phyloP scores from a whole-genome alignment of 2,329 filamentous ascomycete genomes.

The Uncinocarpus reesii region DNA sequence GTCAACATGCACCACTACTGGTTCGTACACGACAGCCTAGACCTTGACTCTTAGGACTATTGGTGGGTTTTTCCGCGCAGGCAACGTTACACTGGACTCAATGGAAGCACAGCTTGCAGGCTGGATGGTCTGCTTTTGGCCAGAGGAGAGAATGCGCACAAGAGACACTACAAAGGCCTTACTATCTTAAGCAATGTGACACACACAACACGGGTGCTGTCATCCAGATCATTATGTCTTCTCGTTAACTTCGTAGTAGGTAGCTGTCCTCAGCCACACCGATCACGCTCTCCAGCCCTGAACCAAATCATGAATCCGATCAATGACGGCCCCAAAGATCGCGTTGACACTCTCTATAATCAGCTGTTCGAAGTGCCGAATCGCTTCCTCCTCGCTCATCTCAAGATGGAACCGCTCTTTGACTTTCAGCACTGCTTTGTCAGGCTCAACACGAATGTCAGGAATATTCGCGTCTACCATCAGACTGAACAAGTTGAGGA shows the following conservation, averaged over 20 bases:
- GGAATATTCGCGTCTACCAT: conserved; percentile 98
- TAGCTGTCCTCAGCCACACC: background rate
- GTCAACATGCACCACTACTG: no score
- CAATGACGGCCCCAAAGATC: conserved; percentile 86
- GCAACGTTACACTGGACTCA: no score
- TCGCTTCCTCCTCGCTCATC: conserved; percentile 82
- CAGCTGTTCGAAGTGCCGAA: conserved; percentile 73
- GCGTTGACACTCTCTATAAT: conserved; percentile 87
- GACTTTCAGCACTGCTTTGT: conserved; percentile 90
- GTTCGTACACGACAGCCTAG: no score
- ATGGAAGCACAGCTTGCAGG: no score
- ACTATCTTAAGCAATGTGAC: no score
- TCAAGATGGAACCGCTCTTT: conserved; percentile 90
- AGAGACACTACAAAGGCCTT: no score
- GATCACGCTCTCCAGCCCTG: conserved; percentile 65
- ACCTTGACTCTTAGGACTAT: no score
- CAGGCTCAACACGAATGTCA: conserved; percentile 82
- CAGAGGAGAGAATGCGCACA: no score
- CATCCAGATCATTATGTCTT: background rate
- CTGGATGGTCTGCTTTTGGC: no score
- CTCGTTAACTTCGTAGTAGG: background rate
- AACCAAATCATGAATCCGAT: conserved; percentile 84
- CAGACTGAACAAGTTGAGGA: conserved; percentile 87
- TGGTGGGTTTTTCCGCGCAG: no score
- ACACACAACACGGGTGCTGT: no score